Base-by-base conservation (phyloP, 1,284 basidiomycete species). In the Earliella scabrosa region DNA sequence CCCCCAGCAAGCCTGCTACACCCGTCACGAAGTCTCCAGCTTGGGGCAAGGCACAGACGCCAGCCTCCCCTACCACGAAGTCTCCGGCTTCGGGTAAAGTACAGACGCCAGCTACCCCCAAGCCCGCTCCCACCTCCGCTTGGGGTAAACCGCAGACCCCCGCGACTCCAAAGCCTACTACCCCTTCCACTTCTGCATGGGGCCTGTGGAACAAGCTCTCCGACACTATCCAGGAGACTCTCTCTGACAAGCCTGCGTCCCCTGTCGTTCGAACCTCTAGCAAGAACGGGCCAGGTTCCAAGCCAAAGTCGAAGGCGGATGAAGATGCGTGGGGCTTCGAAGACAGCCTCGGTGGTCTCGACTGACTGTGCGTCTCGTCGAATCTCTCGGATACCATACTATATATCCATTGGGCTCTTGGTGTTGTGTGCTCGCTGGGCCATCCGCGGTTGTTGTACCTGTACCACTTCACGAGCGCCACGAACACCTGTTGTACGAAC, bases 401-500 rank as follows among this genome's bases (percentile, higher is more conserved):
- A 11, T 24, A 29, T 38, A 14, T 44, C 29, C 43, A 18, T 13
- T 27, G 46, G 46, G 46, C 11, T 27, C 1, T 27, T 14, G 23
- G 14, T 48, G 14, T 48, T 36, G 32, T 48, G 46, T 38, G 36
- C 35, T 38, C 24, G 24, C 16, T 41, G 31, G 26, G 20, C 31
- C 38, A 18, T 26, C 47, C 47, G 27, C 27, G 45, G 24, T 31
- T 43, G 40, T 44, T 45, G 29, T 32, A 9, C 44, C 27, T 54
- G 32, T 51, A 54, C 47, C 38, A 36, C 32, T 13, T 44, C 41
- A 56, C 49, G 45, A 51, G 39, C 43, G 45, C 26, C 38, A 47
- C 38, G 48, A 39, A 20, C 34, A 40, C 44, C 52, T 54, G 52
- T 54, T 56, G 54, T 56, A 56, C 49, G 44, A 56, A 35, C 44